Conservation (phyloP, 139 green algal species). For the Micractinium conductrix region DNA sequence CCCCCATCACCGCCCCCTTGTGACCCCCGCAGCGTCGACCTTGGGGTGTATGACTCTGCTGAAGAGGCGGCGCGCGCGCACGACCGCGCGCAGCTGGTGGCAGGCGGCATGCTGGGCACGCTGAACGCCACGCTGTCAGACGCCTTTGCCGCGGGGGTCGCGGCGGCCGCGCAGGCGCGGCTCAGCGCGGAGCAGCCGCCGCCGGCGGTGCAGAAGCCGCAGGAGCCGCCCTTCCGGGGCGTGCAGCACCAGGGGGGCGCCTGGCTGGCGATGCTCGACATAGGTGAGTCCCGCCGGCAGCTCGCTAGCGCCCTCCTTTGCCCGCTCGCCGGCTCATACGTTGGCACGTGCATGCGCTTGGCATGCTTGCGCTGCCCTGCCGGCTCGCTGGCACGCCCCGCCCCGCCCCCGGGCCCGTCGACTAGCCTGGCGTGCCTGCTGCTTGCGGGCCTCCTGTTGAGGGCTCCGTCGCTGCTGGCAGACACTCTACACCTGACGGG, state of each 20-base stretch:
- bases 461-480: too few relatives aligned
- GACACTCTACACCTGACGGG: too few relatives aligned
- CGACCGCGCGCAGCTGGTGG: constrained; percentile 37
- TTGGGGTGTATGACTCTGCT: constrained; percentile 23
- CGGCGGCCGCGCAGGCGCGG: not conserved
- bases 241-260: constrained; percentile 1
- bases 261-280: constrained; percentile 36
- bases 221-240: not conserved
- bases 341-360: too few relatives aligned
- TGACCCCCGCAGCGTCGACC: constrained; percentile 27
- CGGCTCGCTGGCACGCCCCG: too few relatives aligned
- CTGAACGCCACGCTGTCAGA: constrained; percentile 31
- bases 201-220: not conserved
- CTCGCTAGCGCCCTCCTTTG: not conserved
- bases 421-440: too few relatives aligned
- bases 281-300: constrained; percentile 4
- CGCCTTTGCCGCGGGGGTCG: constrained; percentile 28
- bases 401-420: too few relatives aligned
- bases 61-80: constrained; percentile 47
- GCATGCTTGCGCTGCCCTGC: too few relatives aligned
- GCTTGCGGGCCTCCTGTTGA: too few relatives aligned
- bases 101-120: constrained; percentile 4
- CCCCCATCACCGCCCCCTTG: not conserved
- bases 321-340: too few relatives aligned
- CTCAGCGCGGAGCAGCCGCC: not conserved